phyloP scores from a whole-genome alignment of 2,329 filamentous ascomycete genomes.

The Calonectria leucothoes region DNA sequence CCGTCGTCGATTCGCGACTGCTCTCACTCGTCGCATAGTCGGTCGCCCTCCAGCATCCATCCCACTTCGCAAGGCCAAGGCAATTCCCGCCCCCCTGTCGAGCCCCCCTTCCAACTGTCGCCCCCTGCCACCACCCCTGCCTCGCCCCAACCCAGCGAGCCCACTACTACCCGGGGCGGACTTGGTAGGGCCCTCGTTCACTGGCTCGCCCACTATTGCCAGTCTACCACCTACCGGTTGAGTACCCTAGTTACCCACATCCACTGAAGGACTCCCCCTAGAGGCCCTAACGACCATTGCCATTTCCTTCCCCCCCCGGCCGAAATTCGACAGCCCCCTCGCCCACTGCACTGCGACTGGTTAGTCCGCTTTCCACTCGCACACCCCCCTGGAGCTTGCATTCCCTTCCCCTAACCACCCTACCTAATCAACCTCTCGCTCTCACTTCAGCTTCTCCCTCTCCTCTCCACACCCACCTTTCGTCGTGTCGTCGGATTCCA shows the following conservation, averaged over 20 bases:
- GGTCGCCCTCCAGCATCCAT: background rate
- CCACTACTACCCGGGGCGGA: constrained; percentile 25
- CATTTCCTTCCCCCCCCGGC: constrained; percentile 14
- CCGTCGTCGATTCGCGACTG: background rate
- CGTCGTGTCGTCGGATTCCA: constrained; percentile 40
- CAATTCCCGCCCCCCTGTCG: constrained; percentile 19
- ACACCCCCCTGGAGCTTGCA: constrained; percentile 46
- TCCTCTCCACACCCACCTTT: constrained; percentile 48
- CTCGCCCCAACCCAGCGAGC: constrained; percentile 13
- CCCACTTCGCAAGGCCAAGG: constrained; percentile 13
- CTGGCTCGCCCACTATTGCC: constrained; percentile 8
- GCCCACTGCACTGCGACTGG: constrained; percentile 32
- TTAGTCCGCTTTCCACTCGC: constrained; percentile 36
- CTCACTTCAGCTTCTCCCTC: constrained; percentile 43
- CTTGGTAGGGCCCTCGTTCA: constrained; percentile 16
- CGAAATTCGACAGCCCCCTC: constrained; percentile 33
- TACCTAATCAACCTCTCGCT: constrained; percentile 39
- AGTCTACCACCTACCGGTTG: constrained; percentile 5
- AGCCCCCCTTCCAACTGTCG: background rate
- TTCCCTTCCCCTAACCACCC: constrained; percentile 42
- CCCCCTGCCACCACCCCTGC: constrained; percentile 16
- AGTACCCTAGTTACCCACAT: constrained; percentile 21
- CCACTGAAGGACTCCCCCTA: constrained; percentile 24
- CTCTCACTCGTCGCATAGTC: background rate
- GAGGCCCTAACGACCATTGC: constrained; percentile 4